Evolutionary conservation across 1,139 yeast species (phyloP), one percentile per base, ranked within the genome.

Genomic region (Geotrichum carabidarum): DNA sequence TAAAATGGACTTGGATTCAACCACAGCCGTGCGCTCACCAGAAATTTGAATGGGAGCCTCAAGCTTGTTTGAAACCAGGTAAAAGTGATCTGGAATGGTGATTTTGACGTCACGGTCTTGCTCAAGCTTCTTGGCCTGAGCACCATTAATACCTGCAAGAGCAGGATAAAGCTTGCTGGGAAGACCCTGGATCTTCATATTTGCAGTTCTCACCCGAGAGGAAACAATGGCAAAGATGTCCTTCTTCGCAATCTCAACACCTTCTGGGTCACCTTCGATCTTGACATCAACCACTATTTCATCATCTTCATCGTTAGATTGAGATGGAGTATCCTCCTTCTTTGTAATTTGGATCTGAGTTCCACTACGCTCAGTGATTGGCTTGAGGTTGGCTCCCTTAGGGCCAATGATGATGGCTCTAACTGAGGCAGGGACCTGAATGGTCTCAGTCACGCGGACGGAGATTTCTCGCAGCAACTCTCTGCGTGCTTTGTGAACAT

Each of bases 371-470:
- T 79, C 85, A 55, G 86, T 78, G 63, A 94, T 87, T 57, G 93
- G 90, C 67, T 83, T 86, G 70, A 94, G 80, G 60, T 78, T 86
- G 62, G 79, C 79, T 66, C 99, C 99, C 69, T 84, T 87, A 48
- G 93, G 80, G 57, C 99, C 99, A 72, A 94, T 90, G 60, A 94
- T 81, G 57, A 81, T 79, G 3, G 95, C 79, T 70, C 96, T 82
- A 54, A 89, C 79, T 62, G 81, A 80, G 31, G 93, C 80, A 42
- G 99, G 98, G 56, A 93, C 81, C 47, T 76, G 71, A 67, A 93
- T 79, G 43, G 76, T 71, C 50, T 80, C 73, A 14, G 74, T 74
- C 54, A 87, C 81, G 59, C 65, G 67, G 30, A 85, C 85, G 41
- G 95, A 84, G 68, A 93, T 78, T 63, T 82, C 86, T 66, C 82